A percentile compares a stretch with the other conserved stretches of the same genome.
phyloP scores from a whole-genome alignment of 2,329 filamentous ascomycete species.

The Colletotrichum sp. region DNA sequence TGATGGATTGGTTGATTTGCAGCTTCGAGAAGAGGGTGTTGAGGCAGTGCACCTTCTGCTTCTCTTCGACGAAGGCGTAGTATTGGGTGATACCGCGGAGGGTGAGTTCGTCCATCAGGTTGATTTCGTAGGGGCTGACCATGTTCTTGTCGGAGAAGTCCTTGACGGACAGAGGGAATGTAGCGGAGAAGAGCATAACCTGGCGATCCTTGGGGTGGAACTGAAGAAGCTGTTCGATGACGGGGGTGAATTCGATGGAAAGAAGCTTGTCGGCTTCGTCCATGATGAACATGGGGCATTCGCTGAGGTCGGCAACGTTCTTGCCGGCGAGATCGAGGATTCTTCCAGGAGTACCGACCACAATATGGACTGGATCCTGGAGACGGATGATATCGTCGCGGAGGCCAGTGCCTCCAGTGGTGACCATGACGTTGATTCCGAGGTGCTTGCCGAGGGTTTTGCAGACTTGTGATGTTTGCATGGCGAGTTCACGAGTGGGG shows the following conservation, averaged over 20 bases:
- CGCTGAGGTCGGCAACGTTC: slow-evolving; percentile 92
- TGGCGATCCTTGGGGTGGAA: slow-evolving; percentile 98
- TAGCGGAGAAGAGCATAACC: slow-evolving; percentile 99
- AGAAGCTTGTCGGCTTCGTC: slow-evolving; percentile 98
- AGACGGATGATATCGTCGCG: slow-evolving; percentile 97
- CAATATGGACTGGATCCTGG: slow-evolving; percentile 93
- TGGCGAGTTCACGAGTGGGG: slow-evolving; percentile 92
- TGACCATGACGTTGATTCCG: slow-evolving; percentile 98
- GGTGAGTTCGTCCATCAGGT: slow-evolving; percentile 98
- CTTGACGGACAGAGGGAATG: slow-evolving; percentile 96
- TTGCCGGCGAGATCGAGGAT: slow-evolving; percentile 97
- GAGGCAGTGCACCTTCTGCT: slow-evolving; percentile 98
- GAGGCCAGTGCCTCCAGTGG: slow-evolving; percentile 92
- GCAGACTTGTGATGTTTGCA: slow-evolving; percentile 99
- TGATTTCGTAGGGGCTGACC: slow-evolving; percentile 96
- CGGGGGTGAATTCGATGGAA: slow-evolving; percentile 94
- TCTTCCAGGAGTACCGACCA: slow-evolving; percentile 95
- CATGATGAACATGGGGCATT: slow-evolving; percentile 99
- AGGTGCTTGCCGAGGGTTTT: slow-evolving; percentile 98
- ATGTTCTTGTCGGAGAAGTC: slow-evolving; percentile 99
- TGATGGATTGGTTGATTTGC: slow-evolving; percentile 99
- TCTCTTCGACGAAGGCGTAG: slow-evolving; percentile 99
- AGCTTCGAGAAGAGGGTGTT: slow-evolving; percentile 99
- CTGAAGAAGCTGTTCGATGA: slow-evolving; percentile 93
- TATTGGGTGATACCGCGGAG: slow-evolving; percentile 98